Percentiles rank a stretch among this genome's conserved stretches.
These are phyloP conservation scores for Sechiopsis laciniata DNA, from an alignment of 306 rosid genomes.

Conservation along the genomic window DNA sequence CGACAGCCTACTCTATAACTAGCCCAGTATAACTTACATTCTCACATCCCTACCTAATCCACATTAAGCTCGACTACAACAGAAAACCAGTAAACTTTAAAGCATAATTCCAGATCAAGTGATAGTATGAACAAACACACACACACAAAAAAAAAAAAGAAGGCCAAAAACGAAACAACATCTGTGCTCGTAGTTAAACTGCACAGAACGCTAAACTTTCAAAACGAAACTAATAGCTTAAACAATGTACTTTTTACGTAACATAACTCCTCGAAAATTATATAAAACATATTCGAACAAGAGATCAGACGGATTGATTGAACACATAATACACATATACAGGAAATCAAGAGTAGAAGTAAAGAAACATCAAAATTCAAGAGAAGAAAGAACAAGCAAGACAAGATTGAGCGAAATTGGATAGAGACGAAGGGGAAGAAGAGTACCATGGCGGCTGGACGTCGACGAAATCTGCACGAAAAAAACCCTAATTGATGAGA, in stretches of 20 bases:
- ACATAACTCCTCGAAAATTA: neutral
- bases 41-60: no score
- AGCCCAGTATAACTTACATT: no score
- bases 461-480: neutral
- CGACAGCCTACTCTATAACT: no score
- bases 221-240: neutral
- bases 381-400: neutral
- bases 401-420: neutral
- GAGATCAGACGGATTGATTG: neutral
- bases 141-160: neutral
- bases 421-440: neutral
- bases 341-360: neutral
- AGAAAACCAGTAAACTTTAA: neutral
- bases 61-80: no score
- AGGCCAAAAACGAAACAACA: neutral
- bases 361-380: neutral
- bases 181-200: neutral
- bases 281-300: neutral
- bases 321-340: neutral
- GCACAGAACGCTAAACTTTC: neutral
- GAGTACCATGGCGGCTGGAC: slow-evolving; percentile 13
- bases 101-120: neutral
- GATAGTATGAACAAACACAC: neutral
- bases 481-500: slow-evolving; percentile 9
- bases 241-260: neutral